Percentiles rank a stretch among this genome's conserved stretches.
phyloP scores from a whole-genome alignment of 139 green algal species.

The Tetradesmus lagerheimii region DNA sequence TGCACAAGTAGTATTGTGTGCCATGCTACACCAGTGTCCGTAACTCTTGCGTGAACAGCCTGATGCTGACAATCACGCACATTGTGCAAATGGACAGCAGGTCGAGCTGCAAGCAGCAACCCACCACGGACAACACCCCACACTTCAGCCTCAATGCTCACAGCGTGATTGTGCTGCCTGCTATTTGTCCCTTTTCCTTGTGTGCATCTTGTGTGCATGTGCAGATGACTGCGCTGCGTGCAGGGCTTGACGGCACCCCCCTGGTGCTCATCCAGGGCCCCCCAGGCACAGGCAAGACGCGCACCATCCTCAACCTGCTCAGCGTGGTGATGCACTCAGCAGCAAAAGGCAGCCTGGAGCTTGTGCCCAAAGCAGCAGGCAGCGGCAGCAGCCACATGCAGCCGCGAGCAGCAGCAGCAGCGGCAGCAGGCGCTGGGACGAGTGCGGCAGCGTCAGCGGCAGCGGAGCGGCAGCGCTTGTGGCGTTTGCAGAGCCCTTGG shows the following conservation, averaged over 20 bases:
- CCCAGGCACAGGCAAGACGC: constrained; percentile 90
- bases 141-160: background rate
- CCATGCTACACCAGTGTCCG: no score
- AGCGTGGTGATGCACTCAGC: constrained; percentile 89
- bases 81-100: no score
- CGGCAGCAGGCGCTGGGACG: background rate
- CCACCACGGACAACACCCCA: background rate
- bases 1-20: no score
- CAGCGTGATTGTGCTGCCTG: background rate
- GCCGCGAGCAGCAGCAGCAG: constrained; percentile 3
- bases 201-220: background rate
- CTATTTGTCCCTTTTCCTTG: background rate
- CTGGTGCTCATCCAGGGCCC: constrained; percentile 91
- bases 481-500: constrained; percentile 58
- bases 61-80: no score
- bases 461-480: constrained; percentile 50
- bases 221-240: constrained; percentile 76
- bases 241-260: constrained; percentile 76
- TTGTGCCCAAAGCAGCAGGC: constrained; percentile 45
- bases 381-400: constrained; percentile 24
- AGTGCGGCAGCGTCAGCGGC: background rate
- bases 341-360: constrained; percentile 60
- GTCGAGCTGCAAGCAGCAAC: no score
- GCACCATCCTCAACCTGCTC: constrained; percentile 90
- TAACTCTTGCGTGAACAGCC: no score